Evolutionary conservation across 495 filamentous ascomycete genomes (phyloP).

Genomic region (Apiosordaria backusii): DNA sequence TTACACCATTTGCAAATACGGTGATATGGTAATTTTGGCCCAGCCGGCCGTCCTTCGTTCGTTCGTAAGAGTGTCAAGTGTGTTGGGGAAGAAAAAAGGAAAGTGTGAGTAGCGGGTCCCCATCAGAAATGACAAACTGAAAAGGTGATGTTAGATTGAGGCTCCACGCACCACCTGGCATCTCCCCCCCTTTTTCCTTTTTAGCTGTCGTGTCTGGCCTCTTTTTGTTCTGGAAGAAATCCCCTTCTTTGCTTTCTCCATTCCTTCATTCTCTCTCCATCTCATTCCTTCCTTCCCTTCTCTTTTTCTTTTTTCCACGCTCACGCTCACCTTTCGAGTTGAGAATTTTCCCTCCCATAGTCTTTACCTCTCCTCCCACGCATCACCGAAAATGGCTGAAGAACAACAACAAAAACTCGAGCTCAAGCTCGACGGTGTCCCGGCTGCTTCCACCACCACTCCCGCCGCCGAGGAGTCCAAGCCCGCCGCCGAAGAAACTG

Average conservation of each 20-base stretch:
- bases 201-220: background rate
- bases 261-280: background rate
- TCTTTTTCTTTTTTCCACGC: background rate
- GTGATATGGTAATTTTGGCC: background rate
- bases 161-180: background rate
- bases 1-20: background rate
- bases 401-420: background rate
- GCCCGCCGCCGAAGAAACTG: background rate
- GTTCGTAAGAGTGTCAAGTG: background rate
- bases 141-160: background rate
- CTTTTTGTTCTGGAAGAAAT: background rate
- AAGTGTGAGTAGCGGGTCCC: background rate
- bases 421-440: background rate
- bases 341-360: background rate
- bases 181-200: background rate
- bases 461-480: background rate
- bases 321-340: background rate
- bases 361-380: background rate
- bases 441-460: background rate
- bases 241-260: background rate
- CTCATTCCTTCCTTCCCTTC: background rate
- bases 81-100: background rate
- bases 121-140: background rate
- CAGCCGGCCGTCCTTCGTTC: background rate
- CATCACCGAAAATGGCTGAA: background rate